These are phyloP conservation scores for Chalara sp. DNA, from an alignment of 2,329 filamentous ascomycete species.

Conservation along the genomic window DNA sequence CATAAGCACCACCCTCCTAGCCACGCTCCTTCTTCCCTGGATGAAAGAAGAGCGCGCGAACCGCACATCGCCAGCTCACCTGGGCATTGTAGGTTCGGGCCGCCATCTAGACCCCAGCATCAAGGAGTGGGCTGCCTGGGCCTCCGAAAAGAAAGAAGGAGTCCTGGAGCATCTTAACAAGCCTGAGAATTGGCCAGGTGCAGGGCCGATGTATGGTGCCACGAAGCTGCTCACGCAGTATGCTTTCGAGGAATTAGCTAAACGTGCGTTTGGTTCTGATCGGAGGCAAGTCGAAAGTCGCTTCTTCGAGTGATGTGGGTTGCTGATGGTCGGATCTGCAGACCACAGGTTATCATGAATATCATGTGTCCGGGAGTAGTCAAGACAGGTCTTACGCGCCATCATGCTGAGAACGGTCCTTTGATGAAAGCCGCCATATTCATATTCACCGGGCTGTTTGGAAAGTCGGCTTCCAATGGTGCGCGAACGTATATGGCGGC, in stretches of 20 bases:
- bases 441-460: neutral
- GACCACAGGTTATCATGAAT: conserved; percentile 1
- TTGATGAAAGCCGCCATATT: neutral
- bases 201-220: neutral
- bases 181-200: neutral
- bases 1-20: neutral
- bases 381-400: conserved; percentile 19
- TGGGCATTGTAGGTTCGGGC: neutral
- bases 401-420: neutral
- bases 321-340: neutral
- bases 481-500: neutral
- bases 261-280: neutral
- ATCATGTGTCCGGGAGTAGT: neutral
- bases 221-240: neutral
- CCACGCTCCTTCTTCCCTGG: neutral
- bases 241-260: neutral
- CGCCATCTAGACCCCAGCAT: neutral
- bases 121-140: neutral
- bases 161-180: neutral
- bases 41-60: neutral
- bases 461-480: neutral
- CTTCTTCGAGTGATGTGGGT: neutral
- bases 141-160: neutral
- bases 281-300: neutral
- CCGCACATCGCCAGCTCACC: neutral